Evolutionary conservation across 345 rosid genomes (phyloP), one percentile per base, ranked within the genome.

Genomic region (Populus pruinosa): DNA sequence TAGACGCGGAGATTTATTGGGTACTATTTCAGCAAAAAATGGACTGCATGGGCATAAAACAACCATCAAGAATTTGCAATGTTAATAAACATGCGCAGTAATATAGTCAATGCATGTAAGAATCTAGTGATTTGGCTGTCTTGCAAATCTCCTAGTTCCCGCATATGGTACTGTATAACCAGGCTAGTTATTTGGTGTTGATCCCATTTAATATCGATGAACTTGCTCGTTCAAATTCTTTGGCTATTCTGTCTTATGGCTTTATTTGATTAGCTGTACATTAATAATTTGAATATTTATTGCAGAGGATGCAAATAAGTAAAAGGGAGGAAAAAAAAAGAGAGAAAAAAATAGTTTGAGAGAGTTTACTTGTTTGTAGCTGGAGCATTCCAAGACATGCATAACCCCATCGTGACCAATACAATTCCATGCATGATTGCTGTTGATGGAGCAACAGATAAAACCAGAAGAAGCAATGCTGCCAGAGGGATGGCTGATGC

Each of bases 21-120:
- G 95, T 27, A 94, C 97, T 36, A 94, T 93, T 85, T 94, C 98
- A 69, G 97, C 97, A 80, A 93, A 93, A 67, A 93, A 93, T 5
- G 98, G 97, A 78, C 98, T 93, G 91, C 82, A 35, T 27, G n/a
- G 21, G 55, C 67, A 36, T 17, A 49, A 5, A 63, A 49, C 33
- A 33, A 35, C 25, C 21, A 33, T 11, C 38, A 44, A 62, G 29
- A 43, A 18, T 5, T 69, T 61, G 8, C 35, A 21, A n/a, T 61
- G 9, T 11, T 43, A 10, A 17, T 13, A 12, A 44, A 44, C 50
- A 44, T 2, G 17, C 17, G 50, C 50, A 12, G 50, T 13, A 44
- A 44, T 44, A 44, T 44, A 44, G 5, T 4, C 50, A 13, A 1
- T 13, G 50, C 50, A 13, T 44, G 50, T 3, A 11, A 13, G 17